These are phyloP conservation scores for Ceratocystis colombiana DNA, from an alignment of 2,329 filamentous ascomycete species.

Conservation along the genomic window DNA sequence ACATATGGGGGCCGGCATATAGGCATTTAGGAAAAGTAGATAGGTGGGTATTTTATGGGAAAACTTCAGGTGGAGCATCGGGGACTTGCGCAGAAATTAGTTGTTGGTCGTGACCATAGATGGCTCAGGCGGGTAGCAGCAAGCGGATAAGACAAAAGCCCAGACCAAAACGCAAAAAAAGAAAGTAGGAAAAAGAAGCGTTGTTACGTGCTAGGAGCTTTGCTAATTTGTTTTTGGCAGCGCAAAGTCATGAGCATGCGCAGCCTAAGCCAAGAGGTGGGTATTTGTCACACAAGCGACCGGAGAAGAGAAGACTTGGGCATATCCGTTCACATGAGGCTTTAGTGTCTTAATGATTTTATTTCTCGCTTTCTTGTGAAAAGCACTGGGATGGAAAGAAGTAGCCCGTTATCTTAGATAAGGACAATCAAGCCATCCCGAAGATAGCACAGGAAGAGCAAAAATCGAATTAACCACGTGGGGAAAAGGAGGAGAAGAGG, in stretches of 20 bases:
- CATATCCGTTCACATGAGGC: conserved; percentile 1
- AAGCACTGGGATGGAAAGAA: conserved; percentile 4
- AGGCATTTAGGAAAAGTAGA: no score
- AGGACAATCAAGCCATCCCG: neutral
- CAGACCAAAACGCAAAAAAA: neutral
- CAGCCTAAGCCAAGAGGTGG: neutral
- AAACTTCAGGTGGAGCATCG: no score
- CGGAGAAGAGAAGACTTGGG: neutral
- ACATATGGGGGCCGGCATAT: no score
- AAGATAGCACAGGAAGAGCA: conserved; percentile 2
- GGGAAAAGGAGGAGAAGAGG: neutral
- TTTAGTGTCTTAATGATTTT: neutral
- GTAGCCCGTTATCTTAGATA: neutral
- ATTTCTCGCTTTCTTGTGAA: neutral
- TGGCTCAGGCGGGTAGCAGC: no score
- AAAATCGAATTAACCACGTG: conserved; percentile 6
- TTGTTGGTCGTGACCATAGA: no score
- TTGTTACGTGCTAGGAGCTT: conserved; percentile 1
- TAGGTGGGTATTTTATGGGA: no score
- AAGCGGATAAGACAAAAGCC: neutral
- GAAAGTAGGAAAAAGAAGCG: neutral
- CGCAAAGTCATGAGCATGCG: neutral
- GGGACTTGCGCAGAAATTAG: no score
- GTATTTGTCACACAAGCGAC: neutral
- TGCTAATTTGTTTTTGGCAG: neutral